Evolutionary conservation across 1,284 basidiomycete genomes (phyloP).

Genomic region (Cutaneotrichosporon cutaneum): DNA sequence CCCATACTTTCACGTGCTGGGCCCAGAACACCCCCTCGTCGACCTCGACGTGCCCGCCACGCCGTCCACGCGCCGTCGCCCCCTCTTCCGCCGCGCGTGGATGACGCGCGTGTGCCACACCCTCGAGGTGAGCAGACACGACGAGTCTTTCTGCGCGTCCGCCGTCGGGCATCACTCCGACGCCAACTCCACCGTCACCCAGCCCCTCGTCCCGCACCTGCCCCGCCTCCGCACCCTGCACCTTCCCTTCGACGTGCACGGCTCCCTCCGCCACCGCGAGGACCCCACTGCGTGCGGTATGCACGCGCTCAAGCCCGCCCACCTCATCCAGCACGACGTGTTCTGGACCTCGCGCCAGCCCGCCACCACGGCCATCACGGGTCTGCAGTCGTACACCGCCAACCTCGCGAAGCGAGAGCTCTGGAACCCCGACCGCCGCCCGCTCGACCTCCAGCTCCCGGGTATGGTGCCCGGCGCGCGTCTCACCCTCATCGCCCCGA

Average conservation of each 20-base stretch:
- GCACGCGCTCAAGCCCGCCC: background rate
- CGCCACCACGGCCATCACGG: background rate
- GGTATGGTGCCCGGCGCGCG: background rate
- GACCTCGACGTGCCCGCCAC: background rate
- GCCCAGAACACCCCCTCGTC: background rate
- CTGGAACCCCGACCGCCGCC: background rate
- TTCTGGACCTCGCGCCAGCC: background rate
- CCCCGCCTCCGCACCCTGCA: slow-evolving; percentile 12
- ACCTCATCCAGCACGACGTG: background rate
- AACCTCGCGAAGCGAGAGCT: background rate
- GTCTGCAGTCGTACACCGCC: background rate
- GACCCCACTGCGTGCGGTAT: background rate
- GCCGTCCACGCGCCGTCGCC: background rate
- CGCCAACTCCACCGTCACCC: background rate
- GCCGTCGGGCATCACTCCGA: background rate
- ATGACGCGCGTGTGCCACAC: background rate
- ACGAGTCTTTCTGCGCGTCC: background rate
- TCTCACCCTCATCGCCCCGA: background rate
- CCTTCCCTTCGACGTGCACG: slow-evolving; percentile 1
- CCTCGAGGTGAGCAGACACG: background rate
- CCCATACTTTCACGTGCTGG: background rate
- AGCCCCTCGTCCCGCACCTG: slow-evolving; percentile 1
- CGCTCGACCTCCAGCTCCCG: background rate
- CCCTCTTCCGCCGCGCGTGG: slow-evolving; percentile 1
- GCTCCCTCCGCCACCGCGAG: background rate